Evolutionary conservation across 495 filamentous ascomycete genomes (phyloP).

Genomic region (Aspergillus nanangensis): DNA sequence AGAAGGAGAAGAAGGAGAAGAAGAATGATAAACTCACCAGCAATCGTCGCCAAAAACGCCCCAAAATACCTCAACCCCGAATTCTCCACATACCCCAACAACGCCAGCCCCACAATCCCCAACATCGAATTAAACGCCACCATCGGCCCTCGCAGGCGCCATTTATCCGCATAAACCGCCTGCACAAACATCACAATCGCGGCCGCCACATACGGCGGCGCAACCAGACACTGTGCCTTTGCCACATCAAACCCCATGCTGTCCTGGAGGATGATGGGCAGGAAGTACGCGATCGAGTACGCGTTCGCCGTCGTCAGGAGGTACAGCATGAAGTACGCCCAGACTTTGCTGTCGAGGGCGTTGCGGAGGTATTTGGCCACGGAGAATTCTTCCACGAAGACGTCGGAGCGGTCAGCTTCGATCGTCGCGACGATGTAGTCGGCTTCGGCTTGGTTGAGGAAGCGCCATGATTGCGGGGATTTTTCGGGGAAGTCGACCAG

Average conservation of each 20-base stretch:
- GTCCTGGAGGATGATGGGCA: slow-evolving; percentile 58
- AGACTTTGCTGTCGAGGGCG: slow-evolving; percentile 47
- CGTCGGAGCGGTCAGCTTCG: slow-evolving; percentile 48
- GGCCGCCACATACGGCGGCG: slow-evolving; percentile 53
- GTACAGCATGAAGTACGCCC: slow-evolving; percentile 46
- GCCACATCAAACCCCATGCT: slow-evolving; percentile 58
- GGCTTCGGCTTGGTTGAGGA: slow-evolving; percentile 37
- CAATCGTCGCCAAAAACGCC: slow-evolving; percentile 7
- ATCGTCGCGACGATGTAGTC: slow-evolving; percentile 46
- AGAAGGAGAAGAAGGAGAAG: too few species aligned
- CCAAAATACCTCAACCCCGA: neutral
- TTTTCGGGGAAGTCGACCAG: slow-evolving; percentile 50
- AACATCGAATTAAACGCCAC: slow-evolving; percentile 40
- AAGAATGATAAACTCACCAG: too few species aligned
- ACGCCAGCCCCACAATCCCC: neutral
- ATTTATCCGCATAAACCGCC: slow-evolving; percentile 32
- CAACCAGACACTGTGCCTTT: slow-evolving; percentile 50
- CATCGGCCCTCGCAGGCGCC: slow-evolving; percentile 46
- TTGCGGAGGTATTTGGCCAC: slow-evolving; percentile 33
- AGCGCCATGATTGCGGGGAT: slow-evolving; percentile 36
- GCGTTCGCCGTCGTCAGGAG: slow-evolving; percentile 44
- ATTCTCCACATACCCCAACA: neutral
- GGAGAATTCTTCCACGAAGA: slow-evolving; percentile 34
- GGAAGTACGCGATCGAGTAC: slow-evolving; percentile 57
- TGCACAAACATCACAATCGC: slow-evolving; percentile 41